A percentile compares a stretch with the other conserved stretches of the same genome.
Evolutionary conservation across 805 yeast genomes (phyloP).

Genomic region (Candida patagonica): DNA sequence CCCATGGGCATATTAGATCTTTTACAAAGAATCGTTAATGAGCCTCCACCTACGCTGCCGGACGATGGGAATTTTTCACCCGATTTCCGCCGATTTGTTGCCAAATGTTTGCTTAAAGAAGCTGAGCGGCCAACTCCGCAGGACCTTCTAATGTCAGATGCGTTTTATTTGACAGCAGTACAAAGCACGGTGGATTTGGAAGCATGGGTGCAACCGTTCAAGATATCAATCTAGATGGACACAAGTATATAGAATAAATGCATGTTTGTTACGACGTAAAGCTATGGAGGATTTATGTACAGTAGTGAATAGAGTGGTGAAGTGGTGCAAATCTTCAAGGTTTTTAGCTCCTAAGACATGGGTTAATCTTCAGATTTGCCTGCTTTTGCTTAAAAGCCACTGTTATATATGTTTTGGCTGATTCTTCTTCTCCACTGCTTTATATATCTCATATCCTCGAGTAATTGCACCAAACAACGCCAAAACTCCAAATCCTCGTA

Average conservation of each 20-base stretch:
- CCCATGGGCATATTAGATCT: constrained; percentile 78
- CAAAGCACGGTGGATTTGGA: constrained; percentile 14
- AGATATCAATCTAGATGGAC: background rate
- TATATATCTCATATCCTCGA: constrained; percentile 1
- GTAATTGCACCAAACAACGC: constrained; percentile 4
- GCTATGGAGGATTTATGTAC: too few relatives aligned
- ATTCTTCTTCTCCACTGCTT: background rate
- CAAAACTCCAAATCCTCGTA: constrained; percentile 1
- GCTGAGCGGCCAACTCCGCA: constrained; percentile 67
- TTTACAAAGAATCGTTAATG: constrained; percentile 87
- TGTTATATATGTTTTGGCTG: background rate
- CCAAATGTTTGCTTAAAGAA: constrained; percentile 64
- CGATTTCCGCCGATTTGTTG: constrained; percentile 58
- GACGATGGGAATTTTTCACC: constrained; percentile 33
- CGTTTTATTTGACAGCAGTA: constrained; percentile 23
- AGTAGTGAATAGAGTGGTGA: too few relatives aligned
- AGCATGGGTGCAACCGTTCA: constrained; percentile 17
- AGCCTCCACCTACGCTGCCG: constrained; percentile 72
- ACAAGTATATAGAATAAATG: background rate
- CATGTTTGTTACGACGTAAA: too few relatives aligned
- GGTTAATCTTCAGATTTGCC: too few relatives aligned
- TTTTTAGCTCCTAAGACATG: background rate
- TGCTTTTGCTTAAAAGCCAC: background rate
- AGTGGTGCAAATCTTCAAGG: background rate
- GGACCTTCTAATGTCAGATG: constrained; percentile 40